Base-by-base conservation (phyloP, 2,329 filamentous ascomycete genomes). In the Aspergillus terreus region DNA sequence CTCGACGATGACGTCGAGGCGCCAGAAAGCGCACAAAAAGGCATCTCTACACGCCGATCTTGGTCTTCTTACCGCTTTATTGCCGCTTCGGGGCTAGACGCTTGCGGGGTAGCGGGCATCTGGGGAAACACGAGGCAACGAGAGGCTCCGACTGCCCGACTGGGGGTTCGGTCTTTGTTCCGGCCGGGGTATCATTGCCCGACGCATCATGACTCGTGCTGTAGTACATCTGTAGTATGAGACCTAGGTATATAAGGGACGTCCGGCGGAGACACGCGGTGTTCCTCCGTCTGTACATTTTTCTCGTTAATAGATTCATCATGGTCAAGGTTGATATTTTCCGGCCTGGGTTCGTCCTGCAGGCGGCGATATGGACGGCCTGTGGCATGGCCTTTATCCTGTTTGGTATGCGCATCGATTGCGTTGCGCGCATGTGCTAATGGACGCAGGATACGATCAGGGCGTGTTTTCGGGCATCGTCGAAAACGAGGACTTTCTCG, bases 381-480 rank as follows among this genome's bases (percentile, higher is more conserved):
- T 60, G 58, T 42, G 55, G 59, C 12, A 58, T 64, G 55, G 60
- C 62, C 1, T 64, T 63, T 47, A 63, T 64, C 17, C 53, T 64
- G 15, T 64, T 64, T 23, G 60, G 61, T 62, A 55, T 30, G 11
- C 15, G 35, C 27, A 10, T 30, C 6, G 35, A 38, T 4, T 38
- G 5, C 15, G 35, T 14, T 10, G 15, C 35, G 11, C 12, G 40
- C 1, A 12, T 21, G 23, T 7, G 23, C 11, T 44, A 19, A 49
- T 30, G 15, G 15, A 6, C 21, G 10, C 17, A 66, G 76, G 75
- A 1, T 79, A 78, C 36, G 76, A 78, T 19, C 76, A 78, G 54
- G 76, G 76, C 36, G 75, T 78, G 0, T 78, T 78, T 54, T 70
- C 71, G 2, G 75, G 75, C 3, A 76, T 79, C 10, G 66, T 79